phyloP scores from a whole-genome alignment of 2,329 filamentous ascomycete species.

The Colletotrichum tabaci region DNA sequence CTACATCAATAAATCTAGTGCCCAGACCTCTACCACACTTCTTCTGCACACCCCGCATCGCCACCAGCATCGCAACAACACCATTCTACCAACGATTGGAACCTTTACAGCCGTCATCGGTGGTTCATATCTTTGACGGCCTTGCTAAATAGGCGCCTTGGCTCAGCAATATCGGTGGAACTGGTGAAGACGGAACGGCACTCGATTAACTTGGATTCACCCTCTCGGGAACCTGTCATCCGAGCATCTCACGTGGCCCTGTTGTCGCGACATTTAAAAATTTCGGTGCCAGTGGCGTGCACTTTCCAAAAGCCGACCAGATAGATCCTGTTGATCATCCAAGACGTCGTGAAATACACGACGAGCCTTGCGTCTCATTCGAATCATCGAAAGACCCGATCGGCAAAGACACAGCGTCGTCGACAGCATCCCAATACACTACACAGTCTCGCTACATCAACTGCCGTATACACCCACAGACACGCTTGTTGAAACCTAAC shows the following conservation, averaged over 20 bases:
- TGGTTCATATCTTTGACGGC: background rate
- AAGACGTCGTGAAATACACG: too few species aligned
- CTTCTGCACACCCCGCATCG: slow-evolving; percentile 7
- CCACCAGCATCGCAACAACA: slow-evolving; percentile 3
- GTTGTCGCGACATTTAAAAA: background rate
- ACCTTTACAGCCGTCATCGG: background rate
- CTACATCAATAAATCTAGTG: slow-evolving; percentile 21
- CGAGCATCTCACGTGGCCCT: background rate
- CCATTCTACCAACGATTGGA: background rate
- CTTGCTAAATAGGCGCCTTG: slow-evolving; percentile 11
- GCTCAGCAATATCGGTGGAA: slow-evolving; percentile 3
- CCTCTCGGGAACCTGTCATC: background rate
- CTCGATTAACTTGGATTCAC: background rate
- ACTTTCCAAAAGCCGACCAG: background rate
- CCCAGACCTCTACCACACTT: slow-evolving; percentile 22
- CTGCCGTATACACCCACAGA: background rate
- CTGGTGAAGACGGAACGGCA: background rate
- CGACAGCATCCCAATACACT: background rate
- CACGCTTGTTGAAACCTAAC: background rate
- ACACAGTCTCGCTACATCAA: background rate
- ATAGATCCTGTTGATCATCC: too few species aligned
- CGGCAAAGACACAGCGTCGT: background rate
- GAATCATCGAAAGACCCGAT: background rate
- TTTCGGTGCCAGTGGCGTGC: too few species aligned
- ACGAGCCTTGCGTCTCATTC: background rate